Conservation (phyloP, 202 grass and related monocot genomes). For the Schoenoplectus tabernaemontani region DNA sequence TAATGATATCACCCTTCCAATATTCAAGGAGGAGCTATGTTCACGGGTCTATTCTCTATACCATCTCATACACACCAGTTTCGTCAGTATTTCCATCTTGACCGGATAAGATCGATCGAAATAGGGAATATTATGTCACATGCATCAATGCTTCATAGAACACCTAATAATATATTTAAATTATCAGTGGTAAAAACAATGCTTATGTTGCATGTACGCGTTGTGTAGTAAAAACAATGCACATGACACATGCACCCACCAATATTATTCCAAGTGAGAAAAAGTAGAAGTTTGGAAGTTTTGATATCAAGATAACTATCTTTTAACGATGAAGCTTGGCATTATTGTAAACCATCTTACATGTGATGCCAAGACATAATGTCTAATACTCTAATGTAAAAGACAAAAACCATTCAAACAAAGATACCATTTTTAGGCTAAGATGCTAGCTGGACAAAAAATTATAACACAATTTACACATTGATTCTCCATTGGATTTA, state of each 20-base stretch:
- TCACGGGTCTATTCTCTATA: constrained; percentile 8
- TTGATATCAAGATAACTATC: not conserved
- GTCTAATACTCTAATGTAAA: too few relatives aligned
- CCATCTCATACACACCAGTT: too few relatives aligned
- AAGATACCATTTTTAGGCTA: constrained; percentile 7
- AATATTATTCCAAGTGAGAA: not conserved
- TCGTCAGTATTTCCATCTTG: not conserved
- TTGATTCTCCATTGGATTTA: not conserved
- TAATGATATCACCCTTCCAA: constrained; percentile 20
- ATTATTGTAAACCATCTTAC: not conserved
- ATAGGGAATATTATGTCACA: not conserved
- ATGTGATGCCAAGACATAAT: not conserved
- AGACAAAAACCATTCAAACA: not conserved
- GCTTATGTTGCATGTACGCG: not conserved
- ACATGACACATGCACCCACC: constrained; percentile 7
- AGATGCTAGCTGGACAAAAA: too few relatives aligned
- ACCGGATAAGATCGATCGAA: not conserved
- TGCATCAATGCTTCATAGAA: not conserved
- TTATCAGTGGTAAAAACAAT: not conserved
- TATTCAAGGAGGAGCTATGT: constrained; percentile 17
- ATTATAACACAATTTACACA: not conserved
- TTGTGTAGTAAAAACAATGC: not conserved
- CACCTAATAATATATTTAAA: not conserved
- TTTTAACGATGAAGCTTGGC: constrained; percentile 9
- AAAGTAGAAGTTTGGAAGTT: constrained; percentile 17